phyloP scores from a whole-genome alignment of 2,329 filamentous ascomycete genomes.

The Geoglossum cookeanum region DNA sequence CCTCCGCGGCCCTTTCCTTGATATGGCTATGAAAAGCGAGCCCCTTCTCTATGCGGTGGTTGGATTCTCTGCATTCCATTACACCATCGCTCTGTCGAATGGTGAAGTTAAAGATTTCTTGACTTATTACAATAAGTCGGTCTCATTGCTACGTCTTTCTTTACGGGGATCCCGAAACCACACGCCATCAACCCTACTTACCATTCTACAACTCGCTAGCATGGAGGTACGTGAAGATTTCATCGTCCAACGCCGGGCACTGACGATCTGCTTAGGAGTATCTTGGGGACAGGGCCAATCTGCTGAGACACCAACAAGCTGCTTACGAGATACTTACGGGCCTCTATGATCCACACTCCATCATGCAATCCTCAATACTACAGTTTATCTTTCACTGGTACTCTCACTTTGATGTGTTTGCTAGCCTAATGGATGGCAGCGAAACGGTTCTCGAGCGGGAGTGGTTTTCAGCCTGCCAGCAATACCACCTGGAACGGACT shows the following conservation, averaged over 20 bases:
- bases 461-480: slow-evolving; percentile 53
- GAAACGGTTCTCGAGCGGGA: slow-evolving; percentile 53
- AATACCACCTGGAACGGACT: slow-evolving; percentile 42
- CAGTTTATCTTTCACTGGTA: slow-evolving; percentile 78
- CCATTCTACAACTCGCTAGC: slow-evolving; percentile 77
- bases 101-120: slow-evolving; percentile 68
- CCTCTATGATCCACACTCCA: slow-evolving; percentile 57
- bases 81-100: slow-evolving; percentile 48
- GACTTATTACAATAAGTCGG: slow-evolving; percentile 75
- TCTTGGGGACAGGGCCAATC: slow-evolving; percentile 84
- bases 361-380: slow-evolving; percentile 49
- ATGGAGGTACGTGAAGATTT: slow-evolving; percentile 50
- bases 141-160: slow-evolving; percentile 53
- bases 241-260: background rate
- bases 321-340: slow-evolving; percentile 64
- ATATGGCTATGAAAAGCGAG: slow-evolving; percentile 56
- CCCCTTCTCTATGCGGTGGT: slow-evolving; percentile 72
- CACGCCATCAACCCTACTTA: slow-evolving; percentile 56
- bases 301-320: slow-evolving; percentile 82
- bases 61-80: slow-evolving; percentile 76
- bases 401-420: slow-evolving; percentile 67
- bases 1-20: slow-evolving; percentile 50
- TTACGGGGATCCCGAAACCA: slow-evolving; percentile 52
- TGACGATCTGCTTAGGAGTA: slow-evolving; percentile 46
- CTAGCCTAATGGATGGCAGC: slow-evolving; percentile 64